Evolutionary conservation across 2,329 filamentous ascomycete genomes (phyloP), one percentile per base, ranked within the genome.

Genomic region (Rhinocladiella mackenziei): DNA sequence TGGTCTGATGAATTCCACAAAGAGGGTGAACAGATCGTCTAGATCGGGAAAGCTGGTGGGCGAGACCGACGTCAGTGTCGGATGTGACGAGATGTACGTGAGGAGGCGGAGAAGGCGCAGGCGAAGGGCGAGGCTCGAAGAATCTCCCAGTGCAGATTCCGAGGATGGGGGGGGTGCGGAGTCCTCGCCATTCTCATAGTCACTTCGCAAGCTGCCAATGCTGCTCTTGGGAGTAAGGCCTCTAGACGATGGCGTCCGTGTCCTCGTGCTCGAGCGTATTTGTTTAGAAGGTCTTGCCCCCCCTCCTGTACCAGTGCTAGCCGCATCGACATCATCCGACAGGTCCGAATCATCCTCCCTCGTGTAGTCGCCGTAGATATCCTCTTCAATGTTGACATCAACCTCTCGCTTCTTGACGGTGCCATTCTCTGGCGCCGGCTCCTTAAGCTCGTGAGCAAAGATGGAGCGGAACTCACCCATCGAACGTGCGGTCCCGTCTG

Each of bases 1-100:
- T 23, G 65, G 65, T 22, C 67, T 66, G 45, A 74, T 69, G 46
- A 72, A 66, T 30, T 73, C 70, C 31, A 69, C 64, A 51, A 68
- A 70, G 19, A 68, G 56, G 29, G 65, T 61, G 51, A 67, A 69
- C 15, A 72, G 59, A 0, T 69, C 60, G 32, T 65, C 60, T n/a
- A 66, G 53, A 10, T 56, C 35, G 17, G 62, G 61, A 45, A 70
- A 70, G 5, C 60, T 48, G 2, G 57, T 50, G 3, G 49, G 45
- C 5, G 45, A 35, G 5, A 48, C 51, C 9, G 48, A 25, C 2
- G 41, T 54, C 23, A 54, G 33, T 0, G 63, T 64, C 9, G 69
- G 56, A 8, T 48, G 47, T 10, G 58, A 39, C 2, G 70, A 66
- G 25, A 71, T 63, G 26, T 37, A 55, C 8, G 63, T 66, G 10